Base-by-base conservation (phyloP, 371 early-diverging fungal species). In the Syncephalastrum contaminatum region DNA sequence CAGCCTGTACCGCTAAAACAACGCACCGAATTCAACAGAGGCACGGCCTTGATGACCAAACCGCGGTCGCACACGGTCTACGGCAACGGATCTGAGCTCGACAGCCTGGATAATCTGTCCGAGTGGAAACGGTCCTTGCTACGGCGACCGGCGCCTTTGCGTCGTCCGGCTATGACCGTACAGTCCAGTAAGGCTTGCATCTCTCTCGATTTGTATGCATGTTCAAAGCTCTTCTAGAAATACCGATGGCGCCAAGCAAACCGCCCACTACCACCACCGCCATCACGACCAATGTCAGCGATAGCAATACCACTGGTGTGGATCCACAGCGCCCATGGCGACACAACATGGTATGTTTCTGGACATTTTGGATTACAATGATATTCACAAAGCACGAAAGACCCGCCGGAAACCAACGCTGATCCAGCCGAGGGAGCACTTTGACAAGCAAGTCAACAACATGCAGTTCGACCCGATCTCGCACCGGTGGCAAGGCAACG, bases 401-500 rank as follows among this genome's bases (percentile, higher is more conserved):
- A 55, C 60, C 4, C 53, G 54, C 41, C 60, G 64, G 19, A 64
- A 63, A 30, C 58, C 66, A 22, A 58, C 57, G 16, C 30, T 71
- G 10, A 71, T 74, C 36, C 51, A 54, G 25, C 66, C 64, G 10
- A 48, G 53, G 20, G 59, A 69, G 21, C 59, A 62, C 39, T 14
- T 16, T 50, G 43, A 2, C 6, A 40, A 63, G 69, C 70, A 66
- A 10, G 59, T 58, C 42, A 65, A 72, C 40, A 58, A 58, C 7
- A 76, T 76, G 76, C 57, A 24, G 30, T 76, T 61, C 51, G 70
- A 76, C 42, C 48, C 54, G 18, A 42, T 14, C 0, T 43, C 20
- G 4, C 52, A 57, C 13, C 42, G 24, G 19, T 76, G 76, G 76
- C 59, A 66, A 54, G 76, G 76, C 1, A 76, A 76, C 36, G 73